These are phyloP conservation scores for Alternaria atra DNA, from an alignment of 2,329 filamentous ascomycete species.

Conservation along the genomic window DNA sequence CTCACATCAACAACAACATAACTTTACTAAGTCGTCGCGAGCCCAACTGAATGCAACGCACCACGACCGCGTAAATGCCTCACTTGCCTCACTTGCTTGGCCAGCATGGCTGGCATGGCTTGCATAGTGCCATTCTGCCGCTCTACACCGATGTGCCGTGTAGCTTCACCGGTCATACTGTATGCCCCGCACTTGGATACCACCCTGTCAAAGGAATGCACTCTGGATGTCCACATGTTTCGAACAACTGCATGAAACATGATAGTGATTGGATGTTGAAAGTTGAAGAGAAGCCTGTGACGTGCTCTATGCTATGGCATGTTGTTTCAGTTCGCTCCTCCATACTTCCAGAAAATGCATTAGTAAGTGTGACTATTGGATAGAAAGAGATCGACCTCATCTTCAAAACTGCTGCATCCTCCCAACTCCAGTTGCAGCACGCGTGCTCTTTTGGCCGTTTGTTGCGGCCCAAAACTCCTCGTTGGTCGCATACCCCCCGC, in stretches of 20 bases:
- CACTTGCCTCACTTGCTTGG: background rate
- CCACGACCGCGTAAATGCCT: conserved; percentile 39
- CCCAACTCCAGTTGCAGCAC: conserved; percentile 10
- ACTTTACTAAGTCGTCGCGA: conserved; percentile 15
- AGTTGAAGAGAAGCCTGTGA: conserved; percentile 7
- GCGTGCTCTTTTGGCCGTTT: background rate
- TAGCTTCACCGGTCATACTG: conserved; percentile 16
- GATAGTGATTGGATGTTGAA: conserved; percentile 27
- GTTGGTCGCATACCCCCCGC: conserved; percentile 10
- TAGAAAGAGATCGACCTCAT: conserved; percentile 21
- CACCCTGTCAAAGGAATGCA: background rate
- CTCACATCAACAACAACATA: background rate
- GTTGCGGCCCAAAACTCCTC: conserved; percentile 11
- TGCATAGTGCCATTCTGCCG: conserved; percentile 32
- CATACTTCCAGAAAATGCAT: conserved; percentile 24
- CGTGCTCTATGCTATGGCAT: conserved; percentile 4
- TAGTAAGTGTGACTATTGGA: conserved; percentile 27
- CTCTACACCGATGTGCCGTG: background rate
- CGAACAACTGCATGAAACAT: conserved; percentile 8
- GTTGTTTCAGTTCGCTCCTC: conserved; percentile 21
- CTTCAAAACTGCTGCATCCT: conserved; percentile 16
- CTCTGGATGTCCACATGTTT: conserved; percentile 1
- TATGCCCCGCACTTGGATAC: conserved; percentile 12
- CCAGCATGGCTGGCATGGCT: conserved; percentile 13
- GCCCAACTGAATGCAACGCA: conserved; percentile 16